Evolutionary conservation across 352 stramenopile genomes (phyloP).

Genomic region (Pythium phragmitis): DNA sequence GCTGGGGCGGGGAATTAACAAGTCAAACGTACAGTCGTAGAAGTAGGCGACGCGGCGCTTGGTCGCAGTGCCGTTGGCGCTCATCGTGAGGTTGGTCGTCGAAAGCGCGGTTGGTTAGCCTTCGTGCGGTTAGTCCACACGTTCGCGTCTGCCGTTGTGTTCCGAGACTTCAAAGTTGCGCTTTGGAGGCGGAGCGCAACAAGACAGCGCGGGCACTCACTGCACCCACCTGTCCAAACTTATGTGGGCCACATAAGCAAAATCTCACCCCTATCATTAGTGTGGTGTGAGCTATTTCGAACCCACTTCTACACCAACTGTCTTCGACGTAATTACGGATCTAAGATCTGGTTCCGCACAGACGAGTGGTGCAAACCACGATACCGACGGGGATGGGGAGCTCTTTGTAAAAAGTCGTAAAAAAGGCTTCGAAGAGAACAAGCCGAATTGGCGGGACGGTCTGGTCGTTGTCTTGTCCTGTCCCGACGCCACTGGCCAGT

Average conservation of each 20-base stretch:
- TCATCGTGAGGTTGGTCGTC: constrained; percentile 2
- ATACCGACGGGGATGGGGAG: constrained; percentile 16
- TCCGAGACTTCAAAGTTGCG: constrained; percentile 28
- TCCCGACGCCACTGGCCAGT: not conserved
- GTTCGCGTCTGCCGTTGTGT: constrained; percentile 12
- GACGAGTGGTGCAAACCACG: constrained; percentile 21
- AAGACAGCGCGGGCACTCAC: constrained; percentile 14
- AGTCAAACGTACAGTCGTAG: constrained; percentile 68
- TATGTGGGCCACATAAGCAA: constrained; percentile 16
- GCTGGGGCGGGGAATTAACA: too few species aligned
- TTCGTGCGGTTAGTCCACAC: not conserved
- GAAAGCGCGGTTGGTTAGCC: not conserved
- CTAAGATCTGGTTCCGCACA: too few species aligned
- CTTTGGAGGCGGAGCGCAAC: constrained; percentile 12
- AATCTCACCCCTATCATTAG: not conserved
- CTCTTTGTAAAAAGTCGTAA: constrained; percentile 20
- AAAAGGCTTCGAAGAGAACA: not conserved
- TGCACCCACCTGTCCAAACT: constrained; percentile 8
- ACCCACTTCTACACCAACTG: constrained; percentile 23
- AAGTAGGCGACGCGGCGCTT: constrained; percentile 90
- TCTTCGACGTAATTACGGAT: constrained; percentile 20
- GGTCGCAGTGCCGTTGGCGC: constrained; percentile 25
- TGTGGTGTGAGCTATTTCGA: constrained; percentile 1
- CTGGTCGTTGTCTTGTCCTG: not conserved
- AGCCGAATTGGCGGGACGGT: constrained; percentile 3